phyloP scores from a whole-genome alignment of 2,329 filamentous ascomycete genomes.

The Fusarium ambrosium region DNA sequence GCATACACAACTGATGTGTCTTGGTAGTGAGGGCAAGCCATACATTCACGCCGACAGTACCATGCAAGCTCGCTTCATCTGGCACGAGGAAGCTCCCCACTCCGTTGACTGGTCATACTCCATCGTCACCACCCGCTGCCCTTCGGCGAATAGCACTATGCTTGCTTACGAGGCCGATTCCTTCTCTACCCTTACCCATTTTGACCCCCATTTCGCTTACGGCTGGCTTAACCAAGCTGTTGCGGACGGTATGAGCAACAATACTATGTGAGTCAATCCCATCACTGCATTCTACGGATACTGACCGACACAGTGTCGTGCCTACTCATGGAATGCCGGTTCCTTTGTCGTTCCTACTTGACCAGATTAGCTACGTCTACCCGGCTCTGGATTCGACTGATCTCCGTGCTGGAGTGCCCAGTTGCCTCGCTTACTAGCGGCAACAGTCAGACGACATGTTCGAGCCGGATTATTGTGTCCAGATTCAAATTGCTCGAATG shows the following conservation, averaged over 20 bases:
- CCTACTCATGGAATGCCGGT: background rate
- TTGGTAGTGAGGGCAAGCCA: background rate
- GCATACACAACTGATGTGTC: background rate
- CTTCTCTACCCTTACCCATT: background rate
- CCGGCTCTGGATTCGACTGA: background rate
- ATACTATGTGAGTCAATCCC: background rate
- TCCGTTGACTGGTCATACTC: background rate
- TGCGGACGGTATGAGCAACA: background rate
- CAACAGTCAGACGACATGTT: background rate
- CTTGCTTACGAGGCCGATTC: background rate
- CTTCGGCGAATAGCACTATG: background rate
- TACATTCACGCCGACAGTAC: background rate
- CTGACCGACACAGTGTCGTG: background rate
- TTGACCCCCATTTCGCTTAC: background rate
- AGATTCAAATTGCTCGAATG: background rate
- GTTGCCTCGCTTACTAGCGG: background rate
- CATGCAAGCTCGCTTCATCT: slow-evolving; percentile 1
- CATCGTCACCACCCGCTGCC: background rate
- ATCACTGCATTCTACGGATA: background rate
- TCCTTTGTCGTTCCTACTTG: background rate
- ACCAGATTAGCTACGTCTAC: background rate
- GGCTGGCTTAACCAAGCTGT: background rate
- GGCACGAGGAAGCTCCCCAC: background rate
- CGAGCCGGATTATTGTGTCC: background rate
- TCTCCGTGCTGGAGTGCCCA: background rate